Conservation (phyloP, 768 basidiomycete species). For the Suillus decipiens region DNA sequence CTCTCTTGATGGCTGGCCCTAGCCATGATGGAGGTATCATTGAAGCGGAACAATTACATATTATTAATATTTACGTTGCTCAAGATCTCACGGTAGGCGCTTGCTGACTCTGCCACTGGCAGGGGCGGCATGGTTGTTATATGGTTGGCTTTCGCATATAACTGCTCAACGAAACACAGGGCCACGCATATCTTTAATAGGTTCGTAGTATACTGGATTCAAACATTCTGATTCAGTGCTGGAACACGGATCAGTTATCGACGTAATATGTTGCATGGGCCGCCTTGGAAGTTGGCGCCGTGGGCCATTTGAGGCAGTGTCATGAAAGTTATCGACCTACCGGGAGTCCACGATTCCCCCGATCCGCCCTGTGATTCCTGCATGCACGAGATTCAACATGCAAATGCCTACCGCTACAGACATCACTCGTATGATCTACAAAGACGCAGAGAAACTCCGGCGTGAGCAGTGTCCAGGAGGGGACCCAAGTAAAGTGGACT, state of each 20-base stretch:
- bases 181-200: background rate
- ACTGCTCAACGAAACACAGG: background rate
- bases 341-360: background rate
- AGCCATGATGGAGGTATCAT: conserved; percentile 21
- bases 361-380: background rate
- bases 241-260: background rate
- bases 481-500: conserved; percentile 32
- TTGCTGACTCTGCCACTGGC: background rate
- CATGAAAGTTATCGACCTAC: background rate
- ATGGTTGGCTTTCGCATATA: background rate
- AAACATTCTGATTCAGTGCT: background rate
- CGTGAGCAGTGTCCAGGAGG: conserved; percentile 28
- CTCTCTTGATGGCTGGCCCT: conserved; percentile 18
- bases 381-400: conserved; percentile 20
- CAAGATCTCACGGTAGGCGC: too few relatives aligned
- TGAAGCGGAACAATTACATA: conserved; percentile 1
- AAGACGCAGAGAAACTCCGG: conserved; percentile 28
- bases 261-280: background rate
- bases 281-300: too few relatives aligned
- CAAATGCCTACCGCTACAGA: conserved; percentile 27
- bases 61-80: background rate
- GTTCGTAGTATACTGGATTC: background rate
- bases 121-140: background rate
- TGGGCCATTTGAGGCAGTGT: background rate
- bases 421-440: conserved; percentile 28